Evolutionary conservation across 768 basidiomycete genomes (phyloP).

Genomic region (Mycena crocata): DNA sequence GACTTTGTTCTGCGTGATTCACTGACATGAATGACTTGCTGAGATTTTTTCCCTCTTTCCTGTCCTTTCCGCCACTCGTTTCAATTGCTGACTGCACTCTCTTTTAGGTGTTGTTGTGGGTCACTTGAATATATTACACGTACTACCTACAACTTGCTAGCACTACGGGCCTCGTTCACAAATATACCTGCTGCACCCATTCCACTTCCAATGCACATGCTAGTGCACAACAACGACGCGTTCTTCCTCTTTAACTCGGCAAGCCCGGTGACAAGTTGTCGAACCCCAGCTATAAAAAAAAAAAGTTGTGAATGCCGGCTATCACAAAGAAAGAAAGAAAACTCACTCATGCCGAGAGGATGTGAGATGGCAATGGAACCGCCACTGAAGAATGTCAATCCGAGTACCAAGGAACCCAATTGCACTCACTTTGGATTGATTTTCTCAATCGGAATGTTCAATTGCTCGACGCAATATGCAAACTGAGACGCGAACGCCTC

Average conservation of each 20-base stretch:
- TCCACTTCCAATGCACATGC: constrained; percentile 83
- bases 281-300: constrained; percentile 71
- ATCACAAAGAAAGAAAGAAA: neutral
- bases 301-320: constrained; percentile 29
- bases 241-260: constrained; percentile 80
- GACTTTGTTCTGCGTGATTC: constrained; percentile 58
- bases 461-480: constrained; percentile 89
- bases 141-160: constrained; percentile 21
- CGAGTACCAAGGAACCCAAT: neutral
- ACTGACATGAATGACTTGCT: constrained; percentile 90
- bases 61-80: neutral
- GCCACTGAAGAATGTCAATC: constrained; percentile 60
- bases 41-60: constrained; percentile 71
- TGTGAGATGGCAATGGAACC: constrained; percentile 88
- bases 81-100: constrained; percentile 21
- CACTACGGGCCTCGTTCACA: constrained; percentile 68
- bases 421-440: constrained; percentile 84
- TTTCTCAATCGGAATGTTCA: constrained; percentile 80
- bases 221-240: constrained; percentile 81
- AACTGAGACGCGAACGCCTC: constrained; percentile 96
- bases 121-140: neutral
- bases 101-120: constrained; percentile 2
- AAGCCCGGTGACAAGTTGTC: constrained; percentile 91
- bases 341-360: constrained; percentile 86
- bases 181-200: constrained; percentile 90